Evolutionary conservation across 129 eudicot species (phyloP).

Genomic region (Centrapalus pauciflorus): DNA sequence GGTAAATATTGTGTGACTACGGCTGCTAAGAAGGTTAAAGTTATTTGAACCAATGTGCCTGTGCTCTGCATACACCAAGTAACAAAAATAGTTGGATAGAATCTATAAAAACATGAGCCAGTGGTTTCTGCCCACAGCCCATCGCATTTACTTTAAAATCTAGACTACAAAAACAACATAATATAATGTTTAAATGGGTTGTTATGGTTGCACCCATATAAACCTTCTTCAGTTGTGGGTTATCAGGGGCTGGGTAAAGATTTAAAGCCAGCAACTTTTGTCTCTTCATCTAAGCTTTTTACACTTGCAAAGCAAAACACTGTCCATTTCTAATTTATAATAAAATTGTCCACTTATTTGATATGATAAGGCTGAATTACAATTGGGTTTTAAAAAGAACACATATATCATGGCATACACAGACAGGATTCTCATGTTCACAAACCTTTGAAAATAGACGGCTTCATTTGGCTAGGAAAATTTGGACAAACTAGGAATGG

Average conservation of each 20-base stretch:
- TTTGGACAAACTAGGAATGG: too few species aligned
- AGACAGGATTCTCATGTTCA: too few species aligned
- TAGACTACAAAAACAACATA: background rate
- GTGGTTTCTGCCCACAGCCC: slow-evolving; percentile 13
- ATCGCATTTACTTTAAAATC: background rate
- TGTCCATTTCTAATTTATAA: too few species aligned
- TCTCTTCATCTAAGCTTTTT: background rate
- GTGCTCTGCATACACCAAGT: slow-evolving; percentile 64
- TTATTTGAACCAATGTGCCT: slow-evolving; percentile 98
- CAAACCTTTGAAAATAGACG: too few species aligned
- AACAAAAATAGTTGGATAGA: slow-evolving; percentile 12
- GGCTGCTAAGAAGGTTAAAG: slow-evolving; percentile 89
- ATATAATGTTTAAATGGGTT: background rate
- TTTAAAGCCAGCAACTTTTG: background rate
- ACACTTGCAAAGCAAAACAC: too few species aligned
- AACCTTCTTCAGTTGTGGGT: background rate
- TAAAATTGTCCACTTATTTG: background rate
- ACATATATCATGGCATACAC: too few species aligned
- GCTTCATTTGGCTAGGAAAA: too few species aligned
- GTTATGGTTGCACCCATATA: background rate
- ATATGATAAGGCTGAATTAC: background rate
- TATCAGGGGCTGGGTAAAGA: background rate
- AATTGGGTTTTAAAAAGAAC: background rate
- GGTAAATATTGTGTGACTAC: slow-evolving; percentile 97
- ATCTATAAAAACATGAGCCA: background rate